Evolutionary conservation across 305 asterid genomes (phyloP).

Genomic region (Solanum hybrid): DNA sequence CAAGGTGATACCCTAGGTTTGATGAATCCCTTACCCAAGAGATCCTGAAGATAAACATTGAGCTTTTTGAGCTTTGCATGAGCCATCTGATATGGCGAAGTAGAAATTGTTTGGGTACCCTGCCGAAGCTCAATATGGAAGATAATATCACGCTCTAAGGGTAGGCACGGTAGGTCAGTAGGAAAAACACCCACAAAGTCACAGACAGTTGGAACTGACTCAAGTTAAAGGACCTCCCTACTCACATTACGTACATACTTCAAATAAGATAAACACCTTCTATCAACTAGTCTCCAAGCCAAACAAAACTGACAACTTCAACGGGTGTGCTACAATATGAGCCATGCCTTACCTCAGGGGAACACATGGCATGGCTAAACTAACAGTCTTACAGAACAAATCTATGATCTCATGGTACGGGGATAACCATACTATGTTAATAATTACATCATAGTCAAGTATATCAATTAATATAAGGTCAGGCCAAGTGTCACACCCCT

Average conservation of each 20-base stretch:
- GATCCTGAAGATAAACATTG: not conserved
- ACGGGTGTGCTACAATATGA: not conserved
- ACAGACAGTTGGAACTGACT: not conserved
- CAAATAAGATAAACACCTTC: not conserved
- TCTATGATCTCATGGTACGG: not conserved
- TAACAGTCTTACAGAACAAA: not conserved
- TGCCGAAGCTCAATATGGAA: not conserved
- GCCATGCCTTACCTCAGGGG: not conserved
- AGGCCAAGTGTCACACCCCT: not conserved
- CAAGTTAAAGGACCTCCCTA: not conserved
- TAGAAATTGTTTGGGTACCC: not conserved
- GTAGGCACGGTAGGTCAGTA: not conserved
- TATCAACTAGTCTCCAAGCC: not conserved
- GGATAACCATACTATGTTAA: not conserved
- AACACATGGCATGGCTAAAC: not conserved
- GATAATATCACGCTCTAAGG: not conserved
- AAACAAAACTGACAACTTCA: not conserved
- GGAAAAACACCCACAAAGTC: not conserved
- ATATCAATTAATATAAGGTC: not conserved
- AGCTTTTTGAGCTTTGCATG: not conserved
- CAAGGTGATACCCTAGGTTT: not conserved
- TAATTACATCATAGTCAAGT: not conserved
- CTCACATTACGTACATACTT: not conserved
- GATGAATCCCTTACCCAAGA: not conserved
- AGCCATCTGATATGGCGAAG: not conserved